phyloP scores from a whole-genome alignment of 164 flowering plant species.

The Vitis rupestris region DNA sequence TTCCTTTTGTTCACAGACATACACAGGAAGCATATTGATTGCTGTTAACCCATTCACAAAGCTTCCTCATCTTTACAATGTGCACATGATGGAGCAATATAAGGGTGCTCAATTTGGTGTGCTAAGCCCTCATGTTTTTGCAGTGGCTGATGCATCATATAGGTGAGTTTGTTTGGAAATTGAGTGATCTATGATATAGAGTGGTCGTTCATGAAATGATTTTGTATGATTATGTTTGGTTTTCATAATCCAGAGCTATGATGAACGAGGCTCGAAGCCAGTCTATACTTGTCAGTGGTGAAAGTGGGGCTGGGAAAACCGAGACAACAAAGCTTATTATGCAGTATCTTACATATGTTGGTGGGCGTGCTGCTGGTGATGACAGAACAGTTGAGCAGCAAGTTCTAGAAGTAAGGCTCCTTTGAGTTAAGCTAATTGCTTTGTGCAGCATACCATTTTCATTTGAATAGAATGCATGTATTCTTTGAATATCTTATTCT shows the following conservation, averaged over 20 bases:
- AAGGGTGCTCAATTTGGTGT: conserved; percentile 94
- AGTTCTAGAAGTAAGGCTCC: conserved; percentile 87
- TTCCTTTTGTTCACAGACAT: conserved; percentile 54
- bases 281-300: conserved; percentile 97
- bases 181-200: conserved; percentile 1
- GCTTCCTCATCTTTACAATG: conserved; percentile 94
- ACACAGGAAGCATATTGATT: conserved; percentile 97
- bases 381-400: conserved; percentile 93
- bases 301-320: conserved; percentile 99
- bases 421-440: neutral
- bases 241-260: conserved; percentile 75
- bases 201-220: conserved; percentile 8
- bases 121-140: conserved; percentile 99
- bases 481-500: neutral
- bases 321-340: conserved; percentile 97
- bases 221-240: conserved; percentile 22
- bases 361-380: conserved; percentile 90
- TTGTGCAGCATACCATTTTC: neutral
- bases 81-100: conserved; percentile 97
- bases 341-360: conserved; percentile 95
- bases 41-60: conserved; percentile 97
- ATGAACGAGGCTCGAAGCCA: conserved; percentile 73
- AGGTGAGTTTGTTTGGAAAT: conserved; percentile 45
- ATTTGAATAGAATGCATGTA: neutral
- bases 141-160: conserved; percentile 97